phyloP scores from a whole-genome alignment of 495 filamentous ascomycete species.

The Apodospora peruviana region DNA sequence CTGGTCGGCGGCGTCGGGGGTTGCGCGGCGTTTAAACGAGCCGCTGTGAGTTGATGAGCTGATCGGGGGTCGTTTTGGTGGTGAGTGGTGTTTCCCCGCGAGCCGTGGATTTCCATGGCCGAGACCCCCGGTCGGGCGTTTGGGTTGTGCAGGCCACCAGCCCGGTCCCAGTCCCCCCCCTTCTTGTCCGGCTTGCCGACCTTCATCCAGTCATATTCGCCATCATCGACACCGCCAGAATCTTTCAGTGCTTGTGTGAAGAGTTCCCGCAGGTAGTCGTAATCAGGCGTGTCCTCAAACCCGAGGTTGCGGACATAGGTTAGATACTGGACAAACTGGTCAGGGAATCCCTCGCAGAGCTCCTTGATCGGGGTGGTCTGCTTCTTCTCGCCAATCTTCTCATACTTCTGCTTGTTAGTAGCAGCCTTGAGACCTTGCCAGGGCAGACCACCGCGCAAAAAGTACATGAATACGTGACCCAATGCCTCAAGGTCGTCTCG shows the following conservation, averaged over 20 bases:
- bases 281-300: constrained; percentile 98
- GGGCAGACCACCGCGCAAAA: constrained; percentile 88
- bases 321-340: constrained; percentile 96
- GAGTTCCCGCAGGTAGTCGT: constrained; percentile 93
- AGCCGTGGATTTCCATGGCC: constrained; percentile 67
- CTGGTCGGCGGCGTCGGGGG: constrained; percentile 85
- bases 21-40: constrained; percentile 96
- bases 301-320: constrained; percentile 96
- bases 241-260: constrained; percentile 97
- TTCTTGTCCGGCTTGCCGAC: constrained; percentile 93
- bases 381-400: constrained; percentile 99
- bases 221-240: constrained; percentile 91
- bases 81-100: constrained; percentile 53
- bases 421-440: constrained; percentile 99
- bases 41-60: constrained; percentile 63
- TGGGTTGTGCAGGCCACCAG: constrained; percentile 56
- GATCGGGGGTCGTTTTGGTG: constrained; percentile 45
- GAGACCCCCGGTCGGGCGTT: constrained; percentile 70
- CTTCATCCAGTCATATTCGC: constrained; percentile 99
- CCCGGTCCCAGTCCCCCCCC: constrained; percentile 70
- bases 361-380: constrained; percentile 96
- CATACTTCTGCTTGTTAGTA: constrained; percentile 99
- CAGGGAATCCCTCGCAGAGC: constrained; percentile 92
- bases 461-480: constrained; percentile 99
- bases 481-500: constrained; percentile 94